Evolutionary conservation across 352 stramenopile genomes (phyloP), one percentile per base, ranked within the genome.

Genomic region (Aphanomyces astaci): DNA sequence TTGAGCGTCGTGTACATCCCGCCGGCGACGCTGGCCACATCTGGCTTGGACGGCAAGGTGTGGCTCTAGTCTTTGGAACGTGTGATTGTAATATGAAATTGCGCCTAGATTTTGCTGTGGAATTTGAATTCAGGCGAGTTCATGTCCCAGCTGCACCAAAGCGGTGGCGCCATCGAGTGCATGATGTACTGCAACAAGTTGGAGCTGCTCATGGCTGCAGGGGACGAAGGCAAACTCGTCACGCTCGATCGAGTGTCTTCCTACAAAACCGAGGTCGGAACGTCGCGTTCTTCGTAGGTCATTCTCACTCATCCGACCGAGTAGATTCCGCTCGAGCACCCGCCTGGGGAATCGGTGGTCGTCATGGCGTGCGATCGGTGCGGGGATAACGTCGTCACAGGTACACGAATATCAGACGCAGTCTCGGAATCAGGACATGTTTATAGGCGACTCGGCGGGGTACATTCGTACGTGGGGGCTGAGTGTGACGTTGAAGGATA

Each of bases 61-160:
- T 25, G 89, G 66, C 63, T 91, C 15, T 91, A 81, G 83, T 89
- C 80, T 30, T 75, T 91, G 67, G 89, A 91, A n/a, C n/a, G n/a
- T n/a, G n/a, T n/a, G n/a, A n/a, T n/a, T n/a, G n/a, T n/a, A n/a
- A n/a, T n/a, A n/a, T n/a, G n/a, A n/a, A n/a, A n/a, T n/a, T n/a
- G 7, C 36, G 36, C 36, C 15, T 43, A 43, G 27, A 87, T 92
- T 30, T 27, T 92, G 66, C 63, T 92, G 11, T 92, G 83, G 83
- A 90, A 82, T 28, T 75, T 92, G 67, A 92, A 92, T 68, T 89
- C 83, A 3, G 80, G 83, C 25, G 82, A 92, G 46, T 78, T 87
- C 31, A 76, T 92, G 7, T 73, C 78, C 2, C 75, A 82, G n/a
- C 64, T 88, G 5, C 79, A 90, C 63, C 80, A 90, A 51, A 86